A percentile compares a stretch with the other conserved stretches of the same genome.
Evolutionary conservation across 2,329 filamentous ascomycete genomes (phyloP).

Genomic region (Didymella lethalis): DNA sequence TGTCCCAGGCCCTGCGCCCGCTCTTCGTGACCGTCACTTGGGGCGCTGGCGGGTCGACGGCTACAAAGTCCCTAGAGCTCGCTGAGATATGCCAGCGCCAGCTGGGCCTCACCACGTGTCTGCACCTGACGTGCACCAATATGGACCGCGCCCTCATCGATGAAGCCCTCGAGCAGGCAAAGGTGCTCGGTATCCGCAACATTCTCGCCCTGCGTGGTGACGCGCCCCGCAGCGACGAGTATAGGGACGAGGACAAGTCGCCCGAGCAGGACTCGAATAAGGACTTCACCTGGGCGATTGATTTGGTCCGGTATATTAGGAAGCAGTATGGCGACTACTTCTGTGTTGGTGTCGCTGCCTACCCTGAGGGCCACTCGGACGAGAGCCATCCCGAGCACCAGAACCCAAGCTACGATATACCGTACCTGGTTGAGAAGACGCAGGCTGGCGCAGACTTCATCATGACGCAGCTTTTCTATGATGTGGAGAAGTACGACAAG

Average conservation of each 20-base stretch:
- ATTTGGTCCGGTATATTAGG: slow-evolving; percentile 89
- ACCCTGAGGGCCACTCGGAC: slow-evolving; percentile 94
- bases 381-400: slow-evolving; percentile 86
- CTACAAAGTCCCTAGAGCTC: slow-evolving; percentile 88
- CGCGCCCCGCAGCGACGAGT: slow-evolving; percentile 88
- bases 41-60: slow-evolving; percentile 94
- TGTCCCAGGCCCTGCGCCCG: slow-evolving; percentile 88
- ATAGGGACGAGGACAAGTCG: slow-evolving; percentile 71
- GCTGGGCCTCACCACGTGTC: slow-evolving; percentile 88
- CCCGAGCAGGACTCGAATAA: slow-evolving; percentile 70
- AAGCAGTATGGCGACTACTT: slow-evolving; percentile 91
- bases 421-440: slow-evolving; percentile 89
- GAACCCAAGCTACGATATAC: slow-evolving; percentile 72
- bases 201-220: slow-evolving; percentile 92
- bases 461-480: slow-evolving; percentile 98
- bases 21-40: slow-evolving; percentile 98
- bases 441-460: slow-evolving; percentile 94
- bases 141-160: slow-evolving; percentile 90
- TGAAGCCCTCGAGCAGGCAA: slow-evolving; percentile 87
- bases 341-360: slow-evolving; percentile 91
- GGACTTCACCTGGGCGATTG: slow-evolving; percentile 87
- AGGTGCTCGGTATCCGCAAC: slow-evolving; percentile 88
- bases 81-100: slow-evolving; percentile 95
- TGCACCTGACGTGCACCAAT: slow-evolving; percentile 97
- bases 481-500: slow-evolving; percentile 78